These are phyloP conservation scores for Rutstroemia sp. DNA, from an alignment of 2,329 filamentous ascomycete genomes.

Conservation along the genomic window DNA sequence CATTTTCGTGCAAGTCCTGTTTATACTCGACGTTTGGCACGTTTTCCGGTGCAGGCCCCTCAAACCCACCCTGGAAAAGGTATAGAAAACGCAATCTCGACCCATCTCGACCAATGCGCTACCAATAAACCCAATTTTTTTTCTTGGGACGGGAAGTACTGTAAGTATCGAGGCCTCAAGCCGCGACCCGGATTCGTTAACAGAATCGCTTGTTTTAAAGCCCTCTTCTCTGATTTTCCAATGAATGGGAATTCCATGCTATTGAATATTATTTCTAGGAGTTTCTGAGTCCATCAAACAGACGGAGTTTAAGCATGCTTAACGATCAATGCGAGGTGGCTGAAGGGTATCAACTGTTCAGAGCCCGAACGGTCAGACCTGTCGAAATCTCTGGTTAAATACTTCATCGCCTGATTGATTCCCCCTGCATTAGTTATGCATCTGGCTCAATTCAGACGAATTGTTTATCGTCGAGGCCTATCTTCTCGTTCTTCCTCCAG, in stretches of 20 bases:
- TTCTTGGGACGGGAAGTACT: neutral
- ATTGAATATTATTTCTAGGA: neutral
- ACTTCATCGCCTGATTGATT: neutral
- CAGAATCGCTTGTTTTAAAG: no score
- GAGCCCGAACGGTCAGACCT: neutral
- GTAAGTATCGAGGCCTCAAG: neutral
- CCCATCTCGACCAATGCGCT: constrained; percentile 2
- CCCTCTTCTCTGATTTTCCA: neutral
- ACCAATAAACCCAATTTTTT: neutral
- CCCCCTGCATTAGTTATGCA: constrained; percentile 1
- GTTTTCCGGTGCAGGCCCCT: neutral
- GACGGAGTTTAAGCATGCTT: neutral
- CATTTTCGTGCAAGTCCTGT: neutral
- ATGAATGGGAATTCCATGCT: neutral
- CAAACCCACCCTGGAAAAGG: neutral
- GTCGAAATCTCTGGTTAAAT: neutral
- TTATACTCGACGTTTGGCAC: constrained; percentile 1
- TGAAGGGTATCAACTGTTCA: neutral
- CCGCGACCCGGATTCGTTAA: neutral
- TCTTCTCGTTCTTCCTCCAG: neutral
- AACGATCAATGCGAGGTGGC: neutral
- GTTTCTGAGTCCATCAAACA: neutral
- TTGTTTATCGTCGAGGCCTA: constrained; percentile 4
- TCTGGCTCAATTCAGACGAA: neutral
- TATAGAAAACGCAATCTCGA: constrained; percentile 8